Percentiles rank a stretch among this genome's conserved stretches.
Conservation (phyloP, 2,329 filamentous ascomycete species). For the Zymoseptoria pseudotritici region DNA sequence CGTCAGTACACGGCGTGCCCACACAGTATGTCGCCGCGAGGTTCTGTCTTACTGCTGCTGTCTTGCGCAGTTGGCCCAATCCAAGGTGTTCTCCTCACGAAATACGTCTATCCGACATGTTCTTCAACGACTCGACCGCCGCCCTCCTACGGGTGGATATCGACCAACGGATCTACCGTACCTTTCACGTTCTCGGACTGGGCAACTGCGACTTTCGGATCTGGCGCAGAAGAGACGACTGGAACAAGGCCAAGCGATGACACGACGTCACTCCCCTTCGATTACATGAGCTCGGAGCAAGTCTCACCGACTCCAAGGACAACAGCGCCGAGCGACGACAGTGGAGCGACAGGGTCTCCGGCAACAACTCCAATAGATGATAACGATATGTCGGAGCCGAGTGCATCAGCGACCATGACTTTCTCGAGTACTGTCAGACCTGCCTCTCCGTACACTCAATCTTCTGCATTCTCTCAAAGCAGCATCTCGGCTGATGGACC, state of each 20-base stretch:
- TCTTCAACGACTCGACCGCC: neutral
- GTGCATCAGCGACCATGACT: too few relatives aligned
- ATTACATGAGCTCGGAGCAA: neutral
- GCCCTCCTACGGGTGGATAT: constrained; percentile 2
- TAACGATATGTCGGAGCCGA: too few relatives aligned
- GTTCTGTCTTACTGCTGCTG: neutral
- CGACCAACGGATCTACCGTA: constrained; percentile 1
- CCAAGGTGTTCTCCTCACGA: neutral
- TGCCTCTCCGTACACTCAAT: too few relatives aligned
- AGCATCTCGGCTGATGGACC: too few relatives aligned
- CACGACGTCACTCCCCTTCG: neutral
- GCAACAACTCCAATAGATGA: too few relatives aligned
- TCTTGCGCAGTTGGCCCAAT: neutral
- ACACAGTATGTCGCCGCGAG: neutral
- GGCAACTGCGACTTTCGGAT: neutral
- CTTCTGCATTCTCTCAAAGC: too few relatives aligned
- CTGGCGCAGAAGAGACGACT: neutral
- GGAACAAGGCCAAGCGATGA: neutral
- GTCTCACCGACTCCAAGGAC: neutral
- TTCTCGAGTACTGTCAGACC: too few relatives aligned
- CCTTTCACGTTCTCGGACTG: constrained; percentile 1
- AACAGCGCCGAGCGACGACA: neutral
- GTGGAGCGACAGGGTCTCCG: neutral
- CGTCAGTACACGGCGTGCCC: neutral
- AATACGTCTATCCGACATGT: constrained; percentile 3